Evolutionary conservation across 495 filamentous ascomycete species (phyloP).

Genomic region (Monascus purpureus): DNA sequence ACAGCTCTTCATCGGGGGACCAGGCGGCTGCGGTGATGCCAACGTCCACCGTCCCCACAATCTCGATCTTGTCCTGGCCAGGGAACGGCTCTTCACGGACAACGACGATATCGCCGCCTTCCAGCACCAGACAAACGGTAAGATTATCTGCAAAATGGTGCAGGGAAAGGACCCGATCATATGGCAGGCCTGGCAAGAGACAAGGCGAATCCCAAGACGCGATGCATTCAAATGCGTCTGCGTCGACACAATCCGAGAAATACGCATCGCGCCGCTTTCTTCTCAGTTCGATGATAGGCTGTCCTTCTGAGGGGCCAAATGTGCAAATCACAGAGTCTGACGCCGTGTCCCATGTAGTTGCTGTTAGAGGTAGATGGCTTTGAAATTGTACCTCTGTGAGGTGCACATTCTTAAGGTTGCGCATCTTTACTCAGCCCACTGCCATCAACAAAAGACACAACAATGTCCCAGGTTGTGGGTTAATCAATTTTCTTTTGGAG

Average conservation of each 20-base stretch:
- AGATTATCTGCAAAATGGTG: conserved; percentile 73
- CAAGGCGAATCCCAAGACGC: conserved; percentile 79
- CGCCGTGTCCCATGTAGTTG: conserved; percentile 63
- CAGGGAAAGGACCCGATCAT: conserved; percentile 58
- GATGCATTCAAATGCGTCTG: conserved; percentile 37
- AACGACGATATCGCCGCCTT: conserved; percentile 77
- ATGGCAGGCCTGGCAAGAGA: conserved; percentile 50
- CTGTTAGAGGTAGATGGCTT: conserved; percentile 45
- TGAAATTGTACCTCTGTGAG: conserved; percentile 41
- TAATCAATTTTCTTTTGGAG: neutral
- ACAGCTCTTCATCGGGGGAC: conserved; percentile 88
- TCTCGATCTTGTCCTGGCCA: conserved; percentile 70
- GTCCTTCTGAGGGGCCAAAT: conserved; percentile 52
- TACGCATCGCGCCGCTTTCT: conserved; percentile 25
- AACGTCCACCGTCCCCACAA: conserved; percentile 82
- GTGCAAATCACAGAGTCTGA: conserved; percentile 59
- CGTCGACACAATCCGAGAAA: conserved; percentile 20
- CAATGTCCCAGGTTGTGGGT: neutral
- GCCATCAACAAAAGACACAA: conserved; percentile 15
- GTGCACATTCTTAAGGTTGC: conserved; percentile 64
- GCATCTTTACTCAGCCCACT: conserved; percentile 45
- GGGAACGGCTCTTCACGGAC: conserved; percentile 63
- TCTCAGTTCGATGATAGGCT: conserved; percentile 50
- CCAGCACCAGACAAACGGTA: conserved; percentile 69
- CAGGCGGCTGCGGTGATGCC: conserved; percentile 82